These are phyloP conservation scores for Rhizoclosmatium sp. DNA, from an alignment of 192 early-diverging fungal species.

Conservation along the genomic window DNA sequence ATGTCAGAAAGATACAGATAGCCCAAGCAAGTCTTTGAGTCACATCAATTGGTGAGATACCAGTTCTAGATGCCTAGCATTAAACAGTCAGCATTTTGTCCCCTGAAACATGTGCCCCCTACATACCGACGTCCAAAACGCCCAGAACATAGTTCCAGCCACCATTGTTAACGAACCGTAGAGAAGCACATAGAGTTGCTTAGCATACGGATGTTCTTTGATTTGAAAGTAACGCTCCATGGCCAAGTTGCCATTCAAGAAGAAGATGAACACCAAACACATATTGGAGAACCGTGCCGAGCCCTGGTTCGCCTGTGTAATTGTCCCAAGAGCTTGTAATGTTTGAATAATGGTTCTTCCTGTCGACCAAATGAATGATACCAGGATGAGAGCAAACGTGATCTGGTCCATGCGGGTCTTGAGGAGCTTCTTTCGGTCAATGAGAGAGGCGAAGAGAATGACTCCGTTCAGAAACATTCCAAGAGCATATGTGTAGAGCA, in stretches of 20 bases:
- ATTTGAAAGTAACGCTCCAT: slow-evolving; percentile 35
- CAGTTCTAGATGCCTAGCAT: neutral
- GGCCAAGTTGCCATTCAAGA: slow-evolving; percentile 18
- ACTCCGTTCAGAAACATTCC: neutral
- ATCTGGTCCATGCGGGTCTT: slow-evolving; percentile 20
- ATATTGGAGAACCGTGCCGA: slow-evolving; percentile 1
- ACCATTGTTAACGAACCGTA: neutral
- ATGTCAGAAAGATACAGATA: neutral
- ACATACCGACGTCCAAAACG: neutral
- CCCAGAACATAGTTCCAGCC: neutral
- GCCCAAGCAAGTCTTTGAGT: slow-evolving; percentile 5
- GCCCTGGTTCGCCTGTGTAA: neutral
- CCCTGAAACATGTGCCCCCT: too few species aligned
- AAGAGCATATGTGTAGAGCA: neutral
- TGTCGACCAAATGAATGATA: slow-evolving; percentile 14
- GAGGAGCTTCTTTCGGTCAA: neutral
- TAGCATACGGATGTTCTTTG: neutral
- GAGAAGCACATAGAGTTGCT: neutral
- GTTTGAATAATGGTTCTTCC: slow-evolving; percentile 11
- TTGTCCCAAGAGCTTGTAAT: neutral
- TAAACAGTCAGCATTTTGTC: too few species aligned
- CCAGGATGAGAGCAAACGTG: neutral
- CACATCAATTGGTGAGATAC: slow-evolving; percentile 5
- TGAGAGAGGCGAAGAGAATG: neutral
- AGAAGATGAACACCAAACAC: neutral